Percentiles rank a stretch among this genome's conserved stretches.
Conservation (phyloP, 352 stramenopile species). For the Blastocystis sp. region DNA sequence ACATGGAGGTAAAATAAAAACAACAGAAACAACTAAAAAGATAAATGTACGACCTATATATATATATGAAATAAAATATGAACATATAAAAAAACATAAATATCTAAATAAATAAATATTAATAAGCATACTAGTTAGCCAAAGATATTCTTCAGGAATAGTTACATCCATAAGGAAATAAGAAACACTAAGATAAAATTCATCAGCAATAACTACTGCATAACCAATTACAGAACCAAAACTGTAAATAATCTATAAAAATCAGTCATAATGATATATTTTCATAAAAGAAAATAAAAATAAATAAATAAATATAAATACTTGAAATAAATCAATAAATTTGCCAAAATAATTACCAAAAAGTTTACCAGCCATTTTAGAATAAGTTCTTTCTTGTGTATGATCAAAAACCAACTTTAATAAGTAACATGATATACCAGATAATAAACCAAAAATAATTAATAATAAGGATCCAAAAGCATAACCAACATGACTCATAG, state of each 20-base stretch:
- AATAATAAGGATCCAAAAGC: conserved; percentile 6
- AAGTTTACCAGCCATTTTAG: conserved; percentile 12
- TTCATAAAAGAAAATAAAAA: no score
- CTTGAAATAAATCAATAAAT: conserved; percentile 26
- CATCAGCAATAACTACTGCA: conserved; percentile 14
- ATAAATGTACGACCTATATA: conserved; percentile 8
- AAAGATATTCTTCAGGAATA: conserved; percentile 12
- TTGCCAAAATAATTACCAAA: conserved; percentile 14
- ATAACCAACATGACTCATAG: conserved; percentile 9
- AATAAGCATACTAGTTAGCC: no score
- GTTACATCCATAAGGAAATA: not conserved
- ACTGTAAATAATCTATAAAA: conserved; percentile 26
- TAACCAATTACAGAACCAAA: conserved; percentile 11
- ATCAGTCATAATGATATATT: no score
- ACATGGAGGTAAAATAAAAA: conserved; percentile 14
- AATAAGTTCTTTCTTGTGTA: conserved; percentile 19
- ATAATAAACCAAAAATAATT: conserved; percentile 14
- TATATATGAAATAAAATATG: conserved; percentile 5
- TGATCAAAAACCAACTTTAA: conserved; percentile 13
- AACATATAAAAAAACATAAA: not conserved
- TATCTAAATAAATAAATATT: no score
- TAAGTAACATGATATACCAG: conserved; percentile 13
- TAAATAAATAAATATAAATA: no score
- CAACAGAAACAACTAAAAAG: conserved; percentile 1
- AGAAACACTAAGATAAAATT: conserved; percentile 1